A percentile compares a stretch with the other conserved stretches of the same genome.
These are phyloP conservation scores for Naganishia sp. DNA, from an alignment of 1,284 basidiomycete genomes.

Conservation along the genomic window DNA sequence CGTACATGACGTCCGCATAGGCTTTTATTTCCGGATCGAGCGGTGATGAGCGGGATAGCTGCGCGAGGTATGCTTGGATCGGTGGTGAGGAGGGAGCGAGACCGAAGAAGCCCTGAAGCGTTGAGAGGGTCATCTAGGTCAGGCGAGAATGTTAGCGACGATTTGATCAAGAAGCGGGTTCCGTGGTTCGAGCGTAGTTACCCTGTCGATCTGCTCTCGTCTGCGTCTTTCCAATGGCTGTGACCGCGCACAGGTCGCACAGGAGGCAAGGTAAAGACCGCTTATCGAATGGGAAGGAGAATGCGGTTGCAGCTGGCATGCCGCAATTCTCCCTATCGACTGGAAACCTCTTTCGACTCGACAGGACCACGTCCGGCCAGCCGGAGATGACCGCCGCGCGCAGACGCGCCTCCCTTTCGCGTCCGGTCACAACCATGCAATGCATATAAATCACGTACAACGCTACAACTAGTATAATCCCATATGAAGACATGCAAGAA, in stretches of 20 bases:
- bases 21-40: slow-evolving; percentile 66
- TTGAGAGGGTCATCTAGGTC: background rate
- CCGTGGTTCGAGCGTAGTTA: no score
- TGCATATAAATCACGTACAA: background rate
- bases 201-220: no score
- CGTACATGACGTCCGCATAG: slow-evolving; percentile 78
- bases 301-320: no score
- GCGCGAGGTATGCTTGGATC: slow-evolving; percentile 1
- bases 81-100: background rate
- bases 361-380: background rate
- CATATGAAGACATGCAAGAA: background rate
- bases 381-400: background rate
- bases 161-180: no score
- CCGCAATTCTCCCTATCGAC: background rate
- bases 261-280: no score
- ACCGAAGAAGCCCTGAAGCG: slow-evolving; percentile 1
- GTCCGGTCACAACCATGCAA: background rate
- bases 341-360: background rate
- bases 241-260: no score
- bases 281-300: no score
- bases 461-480: background rate
- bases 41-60: background rate
- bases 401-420: background rate
- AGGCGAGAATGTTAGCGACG: no score
- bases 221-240: no score